Evolutionary conservation across 164 flowering plant species (phyloP), one percentile per base, ranked within the genome.

Genomic region (grape (Vitis vinifera)): DNA sequence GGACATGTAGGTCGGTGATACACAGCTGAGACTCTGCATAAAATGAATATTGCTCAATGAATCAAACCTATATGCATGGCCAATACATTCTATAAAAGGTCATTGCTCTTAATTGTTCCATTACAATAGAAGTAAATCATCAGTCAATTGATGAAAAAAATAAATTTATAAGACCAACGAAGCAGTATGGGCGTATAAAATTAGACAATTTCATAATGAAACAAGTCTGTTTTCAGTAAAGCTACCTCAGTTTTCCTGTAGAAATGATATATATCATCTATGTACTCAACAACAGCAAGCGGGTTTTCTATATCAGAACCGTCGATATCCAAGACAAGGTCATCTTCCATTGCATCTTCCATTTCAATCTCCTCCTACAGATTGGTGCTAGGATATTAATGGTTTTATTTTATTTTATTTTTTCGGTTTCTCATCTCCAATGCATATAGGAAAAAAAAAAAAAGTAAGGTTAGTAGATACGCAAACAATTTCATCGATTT

Each of bases 241-340:
- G 29, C 50, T 27, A 70, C 80, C 80, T 77, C 80, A 11, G 49
- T n/a, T 63, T 77, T 70, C 60, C 58, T 66, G 72, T 77, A 77
- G 51, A 29, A 68, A 31, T 71, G 50, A 23, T 73, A 70, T 4
- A 77, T 55, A 37, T 75, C 78, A 49, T 78, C 76, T 10, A 78
- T 30, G 63, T 78, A 78, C 37, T 78, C 81, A 13, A 72, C 73
- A 17, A 78, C 76, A 1, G 81, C 76, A 30, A 71, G 73, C 19
- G 71, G 71, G 52, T 78, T 65, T 8, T 72, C 57, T 14, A 3
- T 1, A 48, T 78, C 81, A 30, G 13, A 2, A 19, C 64, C 14
- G 48, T 78, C 78, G 10, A 78, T 78, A 27, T 78, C 78, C 52
- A 57, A 16, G 65, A 78, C 29, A 0, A 66, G 62, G 17, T 17